Evolutionary conservation across 345 rosid genomes (phyloP).

Genomic region (Dimocarpus longan): DNA sequence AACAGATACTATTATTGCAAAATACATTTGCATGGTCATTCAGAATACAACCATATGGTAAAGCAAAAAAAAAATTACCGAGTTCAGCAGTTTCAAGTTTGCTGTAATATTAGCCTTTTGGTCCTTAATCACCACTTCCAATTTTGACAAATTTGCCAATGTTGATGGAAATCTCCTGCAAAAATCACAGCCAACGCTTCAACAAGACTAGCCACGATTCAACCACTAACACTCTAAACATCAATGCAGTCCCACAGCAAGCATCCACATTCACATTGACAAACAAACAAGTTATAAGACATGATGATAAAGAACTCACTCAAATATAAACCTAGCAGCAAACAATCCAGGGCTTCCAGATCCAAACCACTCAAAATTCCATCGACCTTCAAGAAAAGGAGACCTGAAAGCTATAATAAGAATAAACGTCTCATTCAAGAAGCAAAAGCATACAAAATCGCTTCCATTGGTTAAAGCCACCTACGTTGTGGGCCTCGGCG

Average conservation of each 20-base stretch:
- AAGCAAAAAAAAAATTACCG: conserved; percentile 42
- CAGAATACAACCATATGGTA: background rate
- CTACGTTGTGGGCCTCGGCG: conserved; percentile 93
- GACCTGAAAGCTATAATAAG: conserved; percentile 77
- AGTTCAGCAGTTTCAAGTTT: conserved; percentile 62
- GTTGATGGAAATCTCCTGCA: conserved; percentile 82
- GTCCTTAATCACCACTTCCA: conserved; percentile 75
- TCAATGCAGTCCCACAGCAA: background rate
- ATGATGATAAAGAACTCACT: conserved; percentile 44
- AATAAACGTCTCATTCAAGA: conserved; percentile 34
- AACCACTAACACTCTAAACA: conserved; percentile 2
- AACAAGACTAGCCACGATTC: conserved; percentile 7
- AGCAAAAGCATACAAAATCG: background rate
- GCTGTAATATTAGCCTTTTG: conserved; percentile 63
- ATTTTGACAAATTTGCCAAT: conserved; percentile 65
- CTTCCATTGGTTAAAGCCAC: conserved; percentile 28
- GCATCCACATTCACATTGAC: background rate
- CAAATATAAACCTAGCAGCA: conserved; percentile 66
- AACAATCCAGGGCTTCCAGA: conserved; percentile 73
- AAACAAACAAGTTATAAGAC: background rate
- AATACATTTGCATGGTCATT: background rate
- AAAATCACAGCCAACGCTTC: conserved; percentile 19
- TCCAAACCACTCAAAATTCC: conserved; percentile 98
- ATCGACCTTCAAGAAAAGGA: conserved; percentile 85
- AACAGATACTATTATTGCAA: background rate